Conservation (phyloP, 2,329 filamentous ascomycete species). For the Talaromyces sp. region DNA sequence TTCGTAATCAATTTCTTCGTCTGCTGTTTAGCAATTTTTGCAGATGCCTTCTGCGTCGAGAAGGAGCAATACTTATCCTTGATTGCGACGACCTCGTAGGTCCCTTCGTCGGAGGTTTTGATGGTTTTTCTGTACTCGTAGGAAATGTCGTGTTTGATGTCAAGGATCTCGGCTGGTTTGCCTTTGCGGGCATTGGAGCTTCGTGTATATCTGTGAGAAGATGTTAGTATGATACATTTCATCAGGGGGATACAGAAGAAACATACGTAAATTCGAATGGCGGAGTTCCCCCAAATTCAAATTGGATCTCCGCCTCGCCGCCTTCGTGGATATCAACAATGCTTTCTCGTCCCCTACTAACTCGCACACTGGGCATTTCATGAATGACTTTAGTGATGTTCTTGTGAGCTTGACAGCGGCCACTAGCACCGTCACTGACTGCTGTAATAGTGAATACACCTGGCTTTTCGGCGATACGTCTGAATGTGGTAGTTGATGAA, state of each 20-base stretch:
- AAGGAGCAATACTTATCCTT: constrained; percentile 92
- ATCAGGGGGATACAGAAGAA: not conserved
- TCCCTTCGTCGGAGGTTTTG: constrained; percentile 86
- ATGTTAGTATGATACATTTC: not conserved
- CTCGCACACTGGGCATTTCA: constrained; percentile 83
- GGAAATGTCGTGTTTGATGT: constrained; percentile 84
- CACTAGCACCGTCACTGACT: constrained; percentile 78
- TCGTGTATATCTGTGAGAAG: constrained; percentile 64
- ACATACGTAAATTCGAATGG: constrained; percentile 87
- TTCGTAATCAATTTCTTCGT: constrained; percentile 22
- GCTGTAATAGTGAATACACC: constrained; percentile 85
- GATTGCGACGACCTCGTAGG: constrained; percentile 94
- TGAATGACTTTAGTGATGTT: constrained; percentile 81
- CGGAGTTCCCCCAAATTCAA: constrained; percentile 91
- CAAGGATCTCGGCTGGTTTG: constrained; percentile 74
- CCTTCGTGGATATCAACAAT: constrained; percentile 95
- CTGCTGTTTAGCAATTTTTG: constrained; percentile 45
- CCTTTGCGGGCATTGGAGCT: constrained; percentile 79
- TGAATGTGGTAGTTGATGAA: constrained; percentile 70
- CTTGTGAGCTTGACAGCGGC: constrained; percentile 74
- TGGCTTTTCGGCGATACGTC: constrained; percentile 85
- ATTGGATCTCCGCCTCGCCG: constrained; percentile 85
- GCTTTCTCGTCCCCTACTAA: constrained; percentile 76
- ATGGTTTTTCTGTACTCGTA: constrained; percentile 78
- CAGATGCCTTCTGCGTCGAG: constrained; percentile 62